Base-by-base conservation (phyloP, 352 stramenopile species). In the Aphanomyces cochlioides region DNA sequence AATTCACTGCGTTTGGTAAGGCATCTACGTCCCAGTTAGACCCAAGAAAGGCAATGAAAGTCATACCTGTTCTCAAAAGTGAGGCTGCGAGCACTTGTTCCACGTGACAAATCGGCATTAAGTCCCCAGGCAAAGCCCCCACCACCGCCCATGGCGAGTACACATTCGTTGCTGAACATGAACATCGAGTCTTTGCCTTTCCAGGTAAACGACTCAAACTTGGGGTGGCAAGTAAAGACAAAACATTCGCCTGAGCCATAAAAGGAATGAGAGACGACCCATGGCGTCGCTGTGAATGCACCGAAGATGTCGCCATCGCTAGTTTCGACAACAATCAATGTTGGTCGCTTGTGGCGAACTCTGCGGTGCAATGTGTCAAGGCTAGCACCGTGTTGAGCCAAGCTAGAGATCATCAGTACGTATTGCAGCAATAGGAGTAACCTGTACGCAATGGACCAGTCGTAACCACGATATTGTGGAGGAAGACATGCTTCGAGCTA, bases 231-330 rank as follows among this genome's bases (percentile, higher is more conserved):
- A 10, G 82, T 84, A 58, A 92, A 92, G 45, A 92, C 82, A 66
- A 90, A 92, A 10, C 79, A 82, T 72, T 92, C 81, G 50, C 84
- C 84, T 7, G 76, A 81, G 60, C 84, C 84, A 37, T 92, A 92
- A 72, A 90, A 92, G 19, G 82, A 89, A 8, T 71, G 50, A 13
- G 78, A 81, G 5, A 72, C 73, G 5, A 75, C 65, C 84, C 84
- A 92, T 38, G 77, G 56, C 45, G 78, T 75, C 4, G 79, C 74
- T 10, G 66, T 70, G 53, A 90, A 92, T 10, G 79, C 84, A 34
- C 84, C 84, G 72, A 92, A 90, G 34, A 89, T 72, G 4, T 90
- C 84, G 7, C 83, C 83, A 19, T 75, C 71, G 15, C 78, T 77
- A 0, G 84, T 92, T 72, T 92, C 82, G 3, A 92, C 77, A 10